These are phyloP conservation scores for Pyronema domesticum DNA, from an alignment of 495 filamentous ascomycete species.

Conservation along the genomic window DNA sequence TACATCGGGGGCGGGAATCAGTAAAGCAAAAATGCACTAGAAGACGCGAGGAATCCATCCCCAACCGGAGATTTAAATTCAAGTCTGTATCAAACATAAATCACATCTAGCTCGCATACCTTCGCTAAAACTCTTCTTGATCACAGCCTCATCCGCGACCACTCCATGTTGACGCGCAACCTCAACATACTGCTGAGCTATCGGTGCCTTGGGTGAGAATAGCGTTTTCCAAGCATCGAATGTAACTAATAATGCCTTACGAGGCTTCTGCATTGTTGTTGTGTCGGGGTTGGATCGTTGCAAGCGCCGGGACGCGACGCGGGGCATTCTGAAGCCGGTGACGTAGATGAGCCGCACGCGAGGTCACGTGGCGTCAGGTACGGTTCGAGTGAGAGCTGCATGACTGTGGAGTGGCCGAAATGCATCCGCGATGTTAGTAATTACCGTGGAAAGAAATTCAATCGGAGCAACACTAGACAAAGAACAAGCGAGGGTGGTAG, in stretches of 20 bases:
- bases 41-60: too few species aligned
- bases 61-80: too few species aligned
- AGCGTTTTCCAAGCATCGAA: conserved; percentile 68
- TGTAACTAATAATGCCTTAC: conserved; percentile 8
- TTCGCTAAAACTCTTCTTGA: conserved; percentile 26
- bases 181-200: conserved; percentile 45
- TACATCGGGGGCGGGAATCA: too few species aligned
- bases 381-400: too few species aligned
- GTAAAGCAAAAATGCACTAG: too few species aligned
- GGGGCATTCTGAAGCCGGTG: background rate
- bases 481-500: too few species aligned
- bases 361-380: too few species aligned
- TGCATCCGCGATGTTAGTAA: too few species aligned
- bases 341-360: too few species aligned
- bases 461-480: too few species aligned
- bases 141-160: conserved; percentile 19
- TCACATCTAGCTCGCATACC: conserved; percentile 9
- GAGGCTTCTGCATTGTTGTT: background rate
- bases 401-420: too few species aligned
- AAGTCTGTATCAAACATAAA: background rate
- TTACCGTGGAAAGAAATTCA: too few species aligned
- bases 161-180: conserved; percentile 43
- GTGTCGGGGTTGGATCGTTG: background rate
- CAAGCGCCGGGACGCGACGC: background rate
- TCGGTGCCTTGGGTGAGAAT: conserved; percentile 41